Evolutionary conservation across 371 early-diverging fungal species (phyloP).

Genomic region (Mortierella sp.): DNA sequence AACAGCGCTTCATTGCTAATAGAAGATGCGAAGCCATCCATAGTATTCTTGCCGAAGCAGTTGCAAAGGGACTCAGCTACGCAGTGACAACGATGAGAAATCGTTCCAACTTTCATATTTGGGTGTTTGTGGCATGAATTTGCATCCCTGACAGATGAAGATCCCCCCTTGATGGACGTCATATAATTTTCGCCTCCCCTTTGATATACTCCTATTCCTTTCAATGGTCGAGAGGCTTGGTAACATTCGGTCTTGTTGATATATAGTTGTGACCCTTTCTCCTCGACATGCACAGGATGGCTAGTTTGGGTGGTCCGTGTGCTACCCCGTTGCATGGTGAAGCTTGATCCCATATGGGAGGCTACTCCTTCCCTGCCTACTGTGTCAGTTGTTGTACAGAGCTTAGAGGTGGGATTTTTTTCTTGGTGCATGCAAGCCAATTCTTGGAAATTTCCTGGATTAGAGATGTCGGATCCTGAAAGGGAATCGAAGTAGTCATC

Average conservation of each 20-base stretch:
- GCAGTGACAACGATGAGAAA: not conserved
- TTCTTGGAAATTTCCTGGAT: not conserved
- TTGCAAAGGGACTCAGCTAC: not conserved
- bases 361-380: not conserved
- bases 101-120: not conserved
- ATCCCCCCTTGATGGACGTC: not conserved
- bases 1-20: slow-evolving; percentile 7
- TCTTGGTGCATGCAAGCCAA: not conserved
- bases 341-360: not conserved
- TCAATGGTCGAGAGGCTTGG: not conserved
- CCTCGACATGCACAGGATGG: not conserved
- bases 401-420: not conserved
- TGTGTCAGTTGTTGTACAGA: not conserved
- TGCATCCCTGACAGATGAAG: not conserved
- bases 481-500: not conserved
- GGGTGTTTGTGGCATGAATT: not conserved
- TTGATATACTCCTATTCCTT: not conserved
- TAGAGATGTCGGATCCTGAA: not conserved
- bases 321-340: not conserved
- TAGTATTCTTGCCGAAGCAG: not conserved
- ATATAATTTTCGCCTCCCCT: not conserved
- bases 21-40: not conserved
- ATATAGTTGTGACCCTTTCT: not conserved
- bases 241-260: not conserved
- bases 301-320: not conserved